Evolutionary conservation across 768 basidiomycete genomes (phyloP), one percentile per base, ranked within the genome.

Genomic region (Pholiota conissans): DNA sequence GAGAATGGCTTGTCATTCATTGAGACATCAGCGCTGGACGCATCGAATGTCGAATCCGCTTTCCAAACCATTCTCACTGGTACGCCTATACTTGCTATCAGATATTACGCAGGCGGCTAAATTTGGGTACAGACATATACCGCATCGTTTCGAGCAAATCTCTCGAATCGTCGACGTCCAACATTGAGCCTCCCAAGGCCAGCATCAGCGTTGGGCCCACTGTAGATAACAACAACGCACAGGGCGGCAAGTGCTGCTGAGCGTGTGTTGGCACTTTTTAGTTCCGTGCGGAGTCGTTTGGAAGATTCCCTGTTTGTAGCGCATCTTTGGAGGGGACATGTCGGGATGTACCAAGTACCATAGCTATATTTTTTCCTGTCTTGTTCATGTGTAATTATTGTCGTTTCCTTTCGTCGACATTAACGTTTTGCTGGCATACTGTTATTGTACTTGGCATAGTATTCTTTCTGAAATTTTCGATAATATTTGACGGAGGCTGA

Each of bases 21-120:
- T 63, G 96, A 99, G 81, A 99, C 96, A 59, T 99, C 96, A 69
- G 96, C 96, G 77, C 87, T 98, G 84, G 97, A 99, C 86, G 93
- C 96, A 66, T 95, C 94, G 50, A 97, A 98, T 77, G 95, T 99
- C 75, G 96, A 98, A 76, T 77, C 84, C 56, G 97, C 96, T 50
- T 99, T 99, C 87, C 95, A 98, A 73, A 94, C 86, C 57, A 98
- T 98, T 69, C 82, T 99, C 60, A 87, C 90, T 45, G 95, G 95
- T 93, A 49, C 51, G 85, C 76, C n/a, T 58, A 35, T 29, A 46
- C 30, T 32, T 45, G 54, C 3, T 53, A 8, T 27, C 7, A 4
- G 26, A 49, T 18, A 22, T 49, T 22, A 24, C 46, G 46, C 18
- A 22, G 34, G 10, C 30, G 16, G 11, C 20, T 55, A 34, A 24